phyloP scores from a whole-genome alignment of 768 basidiomycete species.

The Leccinum obscurum region DNA sequence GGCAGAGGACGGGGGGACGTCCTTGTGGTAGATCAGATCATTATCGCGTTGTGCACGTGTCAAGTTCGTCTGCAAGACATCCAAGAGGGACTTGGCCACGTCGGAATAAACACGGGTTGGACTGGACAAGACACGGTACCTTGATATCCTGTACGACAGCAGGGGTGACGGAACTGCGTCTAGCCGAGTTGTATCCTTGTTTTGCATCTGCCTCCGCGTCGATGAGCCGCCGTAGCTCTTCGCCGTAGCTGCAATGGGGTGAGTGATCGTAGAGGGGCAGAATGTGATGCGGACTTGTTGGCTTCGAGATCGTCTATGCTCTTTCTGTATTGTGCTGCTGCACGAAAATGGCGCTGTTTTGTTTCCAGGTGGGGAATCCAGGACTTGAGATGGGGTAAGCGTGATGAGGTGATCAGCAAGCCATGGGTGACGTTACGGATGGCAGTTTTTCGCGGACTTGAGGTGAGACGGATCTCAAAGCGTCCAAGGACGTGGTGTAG shows the following conservation, averaged over 20 bases:
- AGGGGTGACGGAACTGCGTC: conserved; percentile 58
- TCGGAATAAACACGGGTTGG: background rate
- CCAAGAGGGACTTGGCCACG: conserved; percentile 65
- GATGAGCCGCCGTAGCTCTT: conserved; percentile 77
- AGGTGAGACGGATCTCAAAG: conserved; percentile 45
- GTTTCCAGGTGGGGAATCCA: conserved; percentile 82
- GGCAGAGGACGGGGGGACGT: conserved; percentile 71
- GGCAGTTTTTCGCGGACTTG: conserved; percentile 51
- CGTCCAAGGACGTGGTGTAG: conserved; percentile 52
- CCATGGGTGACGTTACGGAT: conserved; percentile 41
- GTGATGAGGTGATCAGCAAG: background rate
- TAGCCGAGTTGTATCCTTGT: conserved; percentile 66
- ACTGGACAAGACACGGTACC: conserved; percentile 38
- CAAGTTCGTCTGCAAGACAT: conserved; percentile 65
- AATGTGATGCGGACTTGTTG: conserved; percentile 49
- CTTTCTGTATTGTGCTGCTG: conserved; percentile 87
- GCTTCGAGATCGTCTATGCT: conserved; percentile 85
- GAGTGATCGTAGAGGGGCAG: conserved; percentile 2
- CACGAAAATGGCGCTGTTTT: conserved; percentile 83
- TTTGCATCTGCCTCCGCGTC: conserved; percentile 69
- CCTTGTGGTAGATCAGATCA: conserved; percentile 91
- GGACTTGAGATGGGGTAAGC: conserved; percentile 39
- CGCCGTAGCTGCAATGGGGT: conserved; percentile 66
- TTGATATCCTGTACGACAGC: conserved; percentile 78
- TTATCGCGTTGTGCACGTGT: conserved; percentile 86